Percentiles rank a stretch among this genome's conserved stretches.
These are phyloP conservation scores for Pseudodiploospora longispora DNA, from an alignment of 2,329 filamentous ascomycete species.

Conservation along the genomic window DNA sequence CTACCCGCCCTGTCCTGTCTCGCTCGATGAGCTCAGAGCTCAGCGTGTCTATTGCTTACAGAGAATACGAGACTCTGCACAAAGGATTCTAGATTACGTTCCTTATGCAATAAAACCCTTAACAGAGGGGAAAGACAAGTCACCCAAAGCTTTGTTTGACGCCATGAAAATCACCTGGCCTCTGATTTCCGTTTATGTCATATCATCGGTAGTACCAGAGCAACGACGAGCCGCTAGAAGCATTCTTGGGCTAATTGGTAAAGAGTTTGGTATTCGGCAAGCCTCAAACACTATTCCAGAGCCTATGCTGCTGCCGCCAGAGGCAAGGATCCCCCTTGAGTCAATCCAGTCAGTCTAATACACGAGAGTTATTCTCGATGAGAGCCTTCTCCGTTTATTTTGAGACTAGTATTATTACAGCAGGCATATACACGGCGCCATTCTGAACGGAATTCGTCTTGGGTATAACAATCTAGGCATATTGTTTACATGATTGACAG, in stretches of 20 bases:
- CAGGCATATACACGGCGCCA: no score
- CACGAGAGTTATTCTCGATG: no score
- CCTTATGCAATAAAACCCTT: slow-evolving; percentile 18
- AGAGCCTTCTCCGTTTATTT: no score
- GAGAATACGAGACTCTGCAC: slow-evolving; percentile 18
- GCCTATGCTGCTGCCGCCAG: slow-evolving; percentile 14
- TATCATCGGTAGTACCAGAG: slow-evolving; percentile 18
- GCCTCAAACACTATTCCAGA: slow-evolving; percentile 20
- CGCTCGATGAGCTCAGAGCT: slow-evolving; percentile 16
- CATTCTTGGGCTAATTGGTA: slow-evolving; percentile 25
- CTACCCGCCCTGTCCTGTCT: slow-evolving; percentile 15
- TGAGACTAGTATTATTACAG: no score
- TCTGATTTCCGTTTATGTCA: slow-evolving; percentile 23
- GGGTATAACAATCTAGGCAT: no score
- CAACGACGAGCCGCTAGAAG: slow-evolving; percentile 20
- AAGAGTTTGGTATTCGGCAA: slow-evolving; percentile 28
- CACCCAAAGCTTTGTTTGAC: slow-evolving; percentile 27
- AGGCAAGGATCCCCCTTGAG: slow-evolving; percentile 17
- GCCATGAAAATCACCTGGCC: slow-evolving; percentile 32
- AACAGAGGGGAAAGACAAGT: slow-evolving; percentile 15
- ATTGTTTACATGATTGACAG: no score
- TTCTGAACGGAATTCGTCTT: no score
- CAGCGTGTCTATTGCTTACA: slow-evolving; percentile 21
- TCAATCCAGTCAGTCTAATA: no score
- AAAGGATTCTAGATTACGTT: slow-evolving; percentile 20